Evolutionary conservation across 1,284 basidiomycete species (phyloP).

Genomic region (Vanrija humicola): DNA sequence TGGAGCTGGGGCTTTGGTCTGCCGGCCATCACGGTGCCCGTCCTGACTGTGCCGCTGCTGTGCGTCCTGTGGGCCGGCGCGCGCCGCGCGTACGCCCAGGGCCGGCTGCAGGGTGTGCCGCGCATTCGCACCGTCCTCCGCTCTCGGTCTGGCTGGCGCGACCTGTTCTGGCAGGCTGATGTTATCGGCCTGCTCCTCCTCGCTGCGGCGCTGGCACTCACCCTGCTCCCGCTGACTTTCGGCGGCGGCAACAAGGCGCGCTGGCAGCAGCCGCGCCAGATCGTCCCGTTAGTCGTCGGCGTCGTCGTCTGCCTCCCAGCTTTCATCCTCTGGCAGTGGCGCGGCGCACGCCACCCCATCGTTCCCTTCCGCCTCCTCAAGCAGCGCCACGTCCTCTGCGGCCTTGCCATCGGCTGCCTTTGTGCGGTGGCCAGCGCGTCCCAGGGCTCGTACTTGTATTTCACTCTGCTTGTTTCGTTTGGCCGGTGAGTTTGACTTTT

Average conservation of each 20-base stretch:
- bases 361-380: constrained; percentile 38
- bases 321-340: constrained; percentile 47
- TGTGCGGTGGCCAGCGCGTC: constrained; percentile 37
- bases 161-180: constrained; percentile 50
- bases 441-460: constrained; percentile 44
- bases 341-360: constrained; percentile 30
- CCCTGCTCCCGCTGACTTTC: constrained; percentile 47
- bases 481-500: constrained; percentile 21
- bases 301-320: constrained; percentile 34
- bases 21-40: background rate
- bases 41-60: constrained; percentile 37
- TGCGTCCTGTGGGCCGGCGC: background rate
- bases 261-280: constrained; percentile 43
- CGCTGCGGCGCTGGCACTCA: constrained; percentile 38
- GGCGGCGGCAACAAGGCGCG: constrained; percentile 33
- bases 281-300: constrained; percentile 47
- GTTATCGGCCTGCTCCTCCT: constrained; percentile 42
- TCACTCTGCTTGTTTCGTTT: constrained; percentile 43
- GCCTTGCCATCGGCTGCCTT: constrained; percentile 27
- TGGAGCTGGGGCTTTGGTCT: constrained; percentile 65
- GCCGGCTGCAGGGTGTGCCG: background rate
- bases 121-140: too few species aligned
- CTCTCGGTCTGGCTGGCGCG: constrained; percentile 9
- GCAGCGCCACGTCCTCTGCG: constrained; percentile 36
- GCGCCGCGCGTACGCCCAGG: too few species aligned